Percentiles rank a stretch among this genome's conserved stretches.
Conservation (phyloP, 2,329 filamentous ascomycete genomes). For the Trichothecium sympodiale region DNA sequence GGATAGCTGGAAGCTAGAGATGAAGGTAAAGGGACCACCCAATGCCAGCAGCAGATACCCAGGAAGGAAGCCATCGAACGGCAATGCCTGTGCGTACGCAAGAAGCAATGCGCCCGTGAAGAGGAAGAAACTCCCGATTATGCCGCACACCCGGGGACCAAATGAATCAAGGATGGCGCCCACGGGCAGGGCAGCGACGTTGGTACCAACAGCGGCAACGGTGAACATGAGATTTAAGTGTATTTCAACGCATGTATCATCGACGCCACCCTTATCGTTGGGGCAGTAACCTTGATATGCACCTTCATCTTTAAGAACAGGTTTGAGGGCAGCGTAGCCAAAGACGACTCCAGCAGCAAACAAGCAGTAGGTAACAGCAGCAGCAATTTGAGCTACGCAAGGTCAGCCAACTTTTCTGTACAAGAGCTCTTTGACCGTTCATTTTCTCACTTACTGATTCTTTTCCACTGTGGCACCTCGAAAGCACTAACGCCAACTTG, state of each 20-base stretch:
- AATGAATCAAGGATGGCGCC: constrained; percentile 76
- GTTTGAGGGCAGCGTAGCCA: constrained; percentile 77
- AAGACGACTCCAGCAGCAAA: constrained; percentile 72
- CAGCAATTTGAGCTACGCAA: constrained; percentile 16
- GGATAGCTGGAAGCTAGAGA: constrained; percentile 73
- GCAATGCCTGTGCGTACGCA: constrained; percentile 45
- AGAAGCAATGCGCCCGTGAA: constrained; percentile 61
- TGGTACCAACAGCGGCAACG: constrained; percentile 75
- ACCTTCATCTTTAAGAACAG: constrained; percentile 61
- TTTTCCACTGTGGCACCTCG: constrained; percentile 42
- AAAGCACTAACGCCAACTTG: constrained; percentile 37
- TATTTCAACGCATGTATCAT: constrained; percentile 35
- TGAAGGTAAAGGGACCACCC: constrained; percentile 72
- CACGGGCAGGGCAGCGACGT: constrained; percentile 75
- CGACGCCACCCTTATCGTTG: constrained; percentile 11
- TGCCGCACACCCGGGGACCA: constrained; percentile 66
- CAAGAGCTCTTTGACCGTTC: not conserved
- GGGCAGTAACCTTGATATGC: constrained; percentile 57
- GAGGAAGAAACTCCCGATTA: constrained; percentile 58
- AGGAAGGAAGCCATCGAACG: constrained; percentile 62
- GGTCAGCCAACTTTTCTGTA: not conserved
- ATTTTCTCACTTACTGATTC: constrained; percentile 31
- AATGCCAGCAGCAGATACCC: constrained; percentile 69
- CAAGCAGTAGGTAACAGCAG: constrained; percentile 39
- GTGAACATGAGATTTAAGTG: constrained; percentile 88